These are phyloP conservation scores for Pythium pectinolyticum DNA, from an alignment of 352 stramenopile genomes.

Conservation along the genomic window DNA sequence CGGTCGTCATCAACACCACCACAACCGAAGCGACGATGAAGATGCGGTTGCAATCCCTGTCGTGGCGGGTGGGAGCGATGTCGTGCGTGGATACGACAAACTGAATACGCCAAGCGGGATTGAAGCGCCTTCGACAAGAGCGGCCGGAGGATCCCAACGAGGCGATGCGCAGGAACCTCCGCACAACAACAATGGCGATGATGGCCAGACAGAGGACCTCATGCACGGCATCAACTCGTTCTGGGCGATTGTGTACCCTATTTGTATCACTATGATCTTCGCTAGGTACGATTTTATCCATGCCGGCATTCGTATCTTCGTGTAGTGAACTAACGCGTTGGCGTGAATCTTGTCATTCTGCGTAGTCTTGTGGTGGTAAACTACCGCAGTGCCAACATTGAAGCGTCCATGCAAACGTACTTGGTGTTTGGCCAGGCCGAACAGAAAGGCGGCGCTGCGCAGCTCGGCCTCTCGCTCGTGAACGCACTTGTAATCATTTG, in stretches of 20 bases:
- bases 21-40: conserved; percentile 13
- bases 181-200: background rate
- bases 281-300: conserved; percentile 48
- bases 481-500: conserved; percentile 90
- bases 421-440: conserved; percentile 75
- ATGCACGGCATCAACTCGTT: conserved; percentile 90
- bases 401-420: conserved; percentile 83
- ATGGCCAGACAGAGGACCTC: conserved; percentile 56
- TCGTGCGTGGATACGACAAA: conserved; percentile 52
- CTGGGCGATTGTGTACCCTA: conserved; percentile 80
- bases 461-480: conserved; percentile 72
- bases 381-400: conserved; percentile 73
- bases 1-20: background rate
- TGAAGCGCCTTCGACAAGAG: conserved; percentile 13
- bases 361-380: conserved; percentile 80
- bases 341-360: background rate
- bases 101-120: conserved; percentile 46
- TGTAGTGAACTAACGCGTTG: too few relatives aligned
- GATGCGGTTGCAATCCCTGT: conserved; percentile 36
- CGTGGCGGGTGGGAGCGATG: conserved; percentile 30
- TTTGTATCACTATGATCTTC: conserved; percentile 82
- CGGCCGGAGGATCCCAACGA: conserved; percentile 2
- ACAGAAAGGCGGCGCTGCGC: conserved; percentile 30
- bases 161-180: conserved; percentile 1
- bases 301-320: too few relatives aligned